Evolutionary conservation across 2,329 filamentous ascomycete species (phyloP).

Genomic region (Dissoconium aciculare): DNA sequence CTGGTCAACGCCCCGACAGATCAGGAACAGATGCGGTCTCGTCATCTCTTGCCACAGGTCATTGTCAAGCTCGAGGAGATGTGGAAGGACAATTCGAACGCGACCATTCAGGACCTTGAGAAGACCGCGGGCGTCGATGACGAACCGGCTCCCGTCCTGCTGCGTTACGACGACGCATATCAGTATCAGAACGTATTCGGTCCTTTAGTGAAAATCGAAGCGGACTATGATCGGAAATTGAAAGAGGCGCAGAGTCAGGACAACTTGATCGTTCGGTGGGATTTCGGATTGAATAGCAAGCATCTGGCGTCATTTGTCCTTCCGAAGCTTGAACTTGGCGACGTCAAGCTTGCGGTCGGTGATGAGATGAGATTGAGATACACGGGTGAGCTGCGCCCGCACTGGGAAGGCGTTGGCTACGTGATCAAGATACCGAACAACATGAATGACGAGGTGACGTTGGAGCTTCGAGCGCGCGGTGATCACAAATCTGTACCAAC

Average conservation of each 20-base stretch:
- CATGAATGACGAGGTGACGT: conserved; percentile 90
- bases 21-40: conserved; percentile 85
- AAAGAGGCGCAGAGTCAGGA: conserved; percentile 98
- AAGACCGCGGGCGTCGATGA: conserved; percentile 86
- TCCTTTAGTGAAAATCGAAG: conserved; percentile 95
- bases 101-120: conserved; percentile 81
- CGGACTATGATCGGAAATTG: conserved; percentile 95
- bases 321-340: conserved; percentile 90
- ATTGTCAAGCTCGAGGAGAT: conserved; percentile 94
- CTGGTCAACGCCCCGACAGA: conserved; percentile 80
- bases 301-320: conserved; percentile 89
- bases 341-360: conserved; percentile 93
- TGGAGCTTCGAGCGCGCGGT: conserved; percentile 84
- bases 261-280: conserved; percentile 85
- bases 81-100: conserved; percentile 89
- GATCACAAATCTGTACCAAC: conserved; percentile 94
- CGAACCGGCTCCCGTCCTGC: conserved; percentile 78
- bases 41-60: conserved; percentile 83
- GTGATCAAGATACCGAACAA: conserved; percentile 99
- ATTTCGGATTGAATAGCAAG: conserved; percentile 92
- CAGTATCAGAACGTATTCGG: conserved; percentile 99
- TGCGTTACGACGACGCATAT: conserved; percentile 93
- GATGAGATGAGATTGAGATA: conserved; percentile 98
- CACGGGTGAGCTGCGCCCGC: conserved; percentile 76
- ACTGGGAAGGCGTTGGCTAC: conserved; percentile 97